phyloP scores from a whole-genome alignment of 1,284 basidiomycete species.

The Puccinia polysora region DNA sequence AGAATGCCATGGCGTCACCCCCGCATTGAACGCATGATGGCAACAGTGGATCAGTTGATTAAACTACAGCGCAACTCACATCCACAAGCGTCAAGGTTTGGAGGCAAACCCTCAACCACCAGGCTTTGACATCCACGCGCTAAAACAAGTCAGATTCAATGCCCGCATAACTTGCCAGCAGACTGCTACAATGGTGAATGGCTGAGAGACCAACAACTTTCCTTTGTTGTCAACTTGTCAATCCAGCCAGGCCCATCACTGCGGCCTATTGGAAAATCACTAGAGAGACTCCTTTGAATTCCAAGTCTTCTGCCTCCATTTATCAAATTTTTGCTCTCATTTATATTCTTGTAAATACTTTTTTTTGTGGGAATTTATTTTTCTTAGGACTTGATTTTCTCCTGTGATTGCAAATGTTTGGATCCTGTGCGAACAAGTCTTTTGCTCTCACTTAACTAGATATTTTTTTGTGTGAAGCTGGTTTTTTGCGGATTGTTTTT shows the following conservation, averaged over 20 bases:
- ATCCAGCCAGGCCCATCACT: not conserved
- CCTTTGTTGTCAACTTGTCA: not conserved
- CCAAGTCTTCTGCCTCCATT: not conserved
- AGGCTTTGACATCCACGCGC: not conserved
- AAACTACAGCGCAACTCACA: not conserved
- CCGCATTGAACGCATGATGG: not conserved
- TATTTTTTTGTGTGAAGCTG: no score
- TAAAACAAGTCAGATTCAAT: not conserved
- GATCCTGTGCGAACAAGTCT: no score
- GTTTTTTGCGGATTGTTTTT: no score
- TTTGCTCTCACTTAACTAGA: no score
- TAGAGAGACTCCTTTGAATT: not conserved
- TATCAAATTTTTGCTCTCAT: not conserved
- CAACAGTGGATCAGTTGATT: not conserved
- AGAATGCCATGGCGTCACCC: not conserved
- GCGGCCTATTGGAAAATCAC: not conserved
- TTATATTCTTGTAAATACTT: not conserved
- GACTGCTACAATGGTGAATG: conserved; percentile 13
- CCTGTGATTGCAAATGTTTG: no score
- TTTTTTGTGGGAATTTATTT: no score
- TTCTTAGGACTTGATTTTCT: no score
- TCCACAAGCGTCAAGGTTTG: not conserved
- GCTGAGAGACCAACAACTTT: not conserved
- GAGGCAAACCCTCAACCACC: not conserved
- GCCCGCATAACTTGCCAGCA: not conserved